Base-by-base conservation (phyloP, 176 grass and related monocot species). In the Panicum miliaceum region DNA sequence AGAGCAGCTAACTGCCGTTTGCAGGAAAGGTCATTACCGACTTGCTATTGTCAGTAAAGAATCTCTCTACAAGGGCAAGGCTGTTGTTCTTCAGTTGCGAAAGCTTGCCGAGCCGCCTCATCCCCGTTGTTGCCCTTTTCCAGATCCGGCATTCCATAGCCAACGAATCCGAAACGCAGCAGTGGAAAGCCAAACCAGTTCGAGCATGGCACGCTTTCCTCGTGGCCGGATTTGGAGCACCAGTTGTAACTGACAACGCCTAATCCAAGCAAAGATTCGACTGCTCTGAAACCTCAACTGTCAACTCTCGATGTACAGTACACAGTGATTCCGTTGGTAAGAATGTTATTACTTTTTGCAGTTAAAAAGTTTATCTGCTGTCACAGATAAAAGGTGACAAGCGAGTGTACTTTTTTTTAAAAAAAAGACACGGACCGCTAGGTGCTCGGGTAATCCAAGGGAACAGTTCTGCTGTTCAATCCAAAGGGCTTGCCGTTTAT, bases 191-290 rank as follows among this genome's bases (percentile, higher is more conserved):
- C 56, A 56, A 73, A 67, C 37, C 16, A 75, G 71, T 36, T 27
- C 4, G 51, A 61, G 79, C 62, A 80, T 73, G 4, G 9, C 79
- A 88, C 58, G 71, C 79, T 76, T 77, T 77, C 3, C 23, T 51
- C 38, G 38, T 82, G 71, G 22, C 7, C 26, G 3, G 8, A 25
- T 37, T 62, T 48, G 20, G 3, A 51, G 13, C 23, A 11, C 27
- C 22, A 43, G 9, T 5, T 12, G 36, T 46, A 43, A 7, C 47
- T 62, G 27, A 61, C 41, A 40, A 15, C 9, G 20, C 19, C 40
- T 62, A 16, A 32, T 32, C 29, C 29, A 42, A 3, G 27, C 71
- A 32, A 51, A 32, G 29, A 32, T 32, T 32, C 29, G 2, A 32
- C 29, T 32, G 2, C 43, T 12, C 43, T 46, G 43, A 46, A 12